Evolutionary conservation across 2,329 filamentous ascomycete genomes (phyloP).

Genomic region (Penicillium sp.): DNA sequence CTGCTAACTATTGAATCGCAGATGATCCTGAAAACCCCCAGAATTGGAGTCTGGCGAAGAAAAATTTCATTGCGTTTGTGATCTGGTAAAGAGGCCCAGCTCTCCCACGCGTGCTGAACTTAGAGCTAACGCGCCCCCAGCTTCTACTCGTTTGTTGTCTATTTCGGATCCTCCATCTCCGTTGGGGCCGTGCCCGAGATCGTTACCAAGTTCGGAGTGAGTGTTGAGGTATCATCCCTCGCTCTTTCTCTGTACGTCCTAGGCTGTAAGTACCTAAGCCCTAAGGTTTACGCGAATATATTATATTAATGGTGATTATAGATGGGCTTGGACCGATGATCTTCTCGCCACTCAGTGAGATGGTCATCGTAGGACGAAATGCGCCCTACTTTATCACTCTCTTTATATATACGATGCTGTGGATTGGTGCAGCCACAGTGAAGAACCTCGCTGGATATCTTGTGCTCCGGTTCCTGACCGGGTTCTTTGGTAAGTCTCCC

Average conservation of each 20-base stretch:
- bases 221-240: background rate
- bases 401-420: background rate
- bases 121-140: background rate
- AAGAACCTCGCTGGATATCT: background rate
- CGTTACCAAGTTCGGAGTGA: background rate
- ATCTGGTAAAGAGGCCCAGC: background rate
- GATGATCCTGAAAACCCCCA: slow-evolving; percentile 1
- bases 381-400: background rate
- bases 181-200: background rate
- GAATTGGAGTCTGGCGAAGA: background rate
- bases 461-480: background rate
- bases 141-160: slow-evolving; percentile 5
- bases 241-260: background rate
- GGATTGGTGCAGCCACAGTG: background rate
- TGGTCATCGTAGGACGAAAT: background rate
- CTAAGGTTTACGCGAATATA: background rate
- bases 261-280: background rate
- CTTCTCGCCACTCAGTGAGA: background rate
- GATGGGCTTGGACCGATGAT: slow-evolving; percentile 4
- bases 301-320: background rate
- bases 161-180: background rate
- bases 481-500: background rate
- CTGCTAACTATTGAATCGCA: too few relatives aligned
- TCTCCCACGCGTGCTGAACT: background rate
- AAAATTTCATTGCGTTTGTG: background rate